Percentiles rank a stretch among this genome's conserved stretches.
phyloP scores from a whole-genome alignment of 495 filamentous ascomycete genomes.

The Penicillium steckii region DNA sequence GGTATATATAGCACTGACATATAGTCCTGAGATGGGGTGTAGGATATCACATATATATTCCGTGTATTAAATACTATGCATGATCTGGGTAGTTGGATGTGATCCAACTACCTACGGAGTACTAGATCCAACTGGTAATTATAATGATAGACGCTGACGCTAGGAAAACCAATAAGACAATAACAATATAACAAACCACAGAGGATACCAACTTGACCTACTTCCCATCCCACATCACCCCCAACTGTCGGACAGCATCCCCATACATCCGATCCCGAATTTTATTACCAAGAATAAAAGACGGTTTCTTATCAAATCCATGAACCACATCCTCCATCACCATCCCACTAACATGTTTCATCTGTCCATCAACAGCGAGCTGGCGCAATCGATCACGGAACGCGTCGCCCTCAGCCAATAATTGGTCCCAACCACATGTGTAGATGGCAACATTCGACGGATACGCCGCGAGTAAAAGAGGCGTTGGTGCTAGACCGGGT shows the following conservation, averaged over 20 bases:
- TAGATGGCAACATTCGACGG: slow-evolving; percentile 19
- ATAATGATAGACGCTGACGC: too few relatives aligned
- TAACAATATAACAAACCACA: neutral
- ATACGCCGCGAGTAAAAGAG: slow-evolving; percentile 11
- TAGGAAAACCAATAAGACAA: neutral
- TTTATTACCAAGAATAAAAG: slow-evolving; percentile 14
- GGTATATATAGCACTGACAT: too few relatives aligned
- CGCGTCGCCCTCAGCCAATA: slow-evolving; percentile 23
- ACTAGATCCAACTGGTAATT: too few relatives aligned
- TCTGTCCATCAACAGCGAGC: slow-evolving; percentile 9
- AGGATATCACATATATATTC: too few relatives aligned
- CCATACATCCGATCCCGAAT: slow-evolving; percentile 18
- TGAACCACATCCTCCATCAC: slow-evolving; percentile 21
- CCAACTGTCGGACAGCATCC: slow-evolving; percentile 20
- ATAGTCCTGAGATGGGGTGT: too few relatives aligned
- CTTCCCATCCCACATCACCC: slow-evolving; percentile 17
- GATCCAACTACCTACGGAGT: too few relatives aligned
- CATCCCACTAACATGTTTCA: slow-evolving; percentile 14
- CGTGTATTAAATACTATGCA: too few relatives aligned
- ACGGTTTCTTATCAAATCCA: slow-evolving; percentile 30
- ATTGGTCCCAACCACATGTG: slow-evolving; percentile 27
- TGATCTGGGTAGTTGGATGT: too few relatives aligned
- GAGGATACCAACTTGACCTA: neutral
- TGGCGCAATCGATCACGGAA: slow-evolving; percentile 19
- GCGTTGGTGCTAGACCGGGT: slow-evolving; percentile 12